Conservation (phyloP, 2,329 filamentous ascomycete species). For the Magnaporthiopsis poae region DNA sequence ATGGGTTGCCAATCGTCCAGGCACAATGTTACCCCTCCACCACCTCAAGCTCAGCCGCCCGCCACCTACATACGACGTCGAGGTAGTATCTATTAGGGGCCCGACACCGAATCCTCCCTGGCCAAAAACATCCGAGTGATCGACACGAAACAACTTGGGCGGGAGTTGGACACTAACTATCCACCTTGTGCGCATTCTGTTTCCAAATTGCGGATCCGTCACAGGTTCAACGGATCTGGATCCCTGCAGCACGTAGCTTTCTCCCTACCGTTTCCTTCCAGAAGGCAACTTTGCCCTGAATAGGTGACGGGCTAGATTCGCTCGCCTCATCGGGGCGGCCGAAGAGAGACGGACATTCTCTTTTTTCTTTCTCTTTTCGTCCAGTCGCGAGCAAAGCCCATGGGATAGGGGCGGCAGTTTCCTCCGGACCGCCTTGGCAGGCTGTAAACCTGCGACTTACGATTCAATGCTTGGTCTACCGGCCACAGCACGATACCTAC, state of each 20-base stretch:
- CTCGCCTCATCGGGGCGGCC: too few relatives aligned
- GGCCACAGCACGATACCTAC: neutral
- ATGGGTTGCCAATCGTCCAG: neutral
- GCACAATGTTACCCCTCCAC: too few relatives aligned
- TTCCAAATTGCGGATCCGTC: slow-evolving; percentile 26
- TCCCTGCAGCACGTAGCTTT: neutral
- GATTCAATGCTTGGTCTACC: neutral
- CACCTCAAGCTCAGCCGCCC: neutral
- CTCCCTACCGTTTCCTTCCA: neutral
- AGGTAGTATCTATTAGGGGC: neutral
- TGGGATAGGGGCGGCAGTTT: neutral
- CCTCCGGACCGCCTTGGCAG: neutral
- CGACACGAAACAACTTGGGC: slow-evolving; percentile 9
- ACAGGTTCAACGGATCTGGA: slow-evolving; percentile 14
- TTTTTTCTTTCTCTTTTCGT: neutral
- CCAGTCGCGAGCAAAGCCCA: neutral
- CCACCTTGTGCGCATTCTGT: slow-evolving; percentile 15
- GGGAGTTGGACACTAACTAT: neutral
- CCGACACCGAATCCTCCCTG: neutral
- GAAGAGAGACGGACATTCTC: too few relatives aligned
- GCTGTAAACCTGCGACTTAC: neutral
- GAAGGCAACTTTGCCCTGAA: neutral
- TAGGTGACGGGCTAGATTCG: too few relatives aligned
- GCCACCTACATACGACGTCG: neutral
- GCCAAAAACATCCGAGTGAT: slow-evolving; percentile 5